Conservation (phyloP, 108 stramenopile species). For the Nannochloropsis oceanica region DNA sequence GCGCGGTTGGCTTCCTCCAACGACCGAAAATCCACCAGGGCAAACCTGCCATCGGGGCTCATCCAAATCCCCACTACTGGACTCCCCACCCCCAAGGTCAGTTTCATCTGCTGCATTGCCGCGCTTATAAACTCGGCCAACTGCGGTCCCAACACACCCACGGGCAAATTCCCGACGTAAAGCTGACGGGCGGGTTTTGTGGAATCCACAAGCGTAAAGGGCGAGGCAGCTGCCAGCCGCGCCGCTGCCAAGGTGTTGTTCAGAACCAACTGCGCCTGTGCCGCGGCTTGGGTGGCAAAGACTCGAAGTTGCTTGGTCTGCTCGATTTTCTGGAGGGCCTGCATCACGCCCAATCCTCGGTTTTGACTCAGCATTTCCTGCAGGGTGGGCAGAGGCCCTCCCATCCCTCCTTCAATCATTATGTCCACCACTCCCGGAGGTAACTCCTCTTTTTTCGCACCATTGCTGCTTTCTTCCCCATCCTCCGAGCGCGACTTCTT, state of each 20-base stretch:
- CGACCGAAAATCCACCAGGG: constrained; percentile 5
- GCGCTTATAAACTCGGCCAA: constrained; percentile 9
- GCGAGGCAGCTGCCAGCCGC: not conserved
- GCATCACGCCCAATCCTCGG: not conserved
- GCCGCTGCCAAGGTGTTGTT: not conserved
- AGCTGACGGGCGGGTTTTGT: not conserved
- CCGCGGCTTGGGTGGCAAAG: not conserved
- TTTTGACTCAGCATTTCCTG: not conserved
- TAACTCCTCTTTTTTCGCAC: not conserved
- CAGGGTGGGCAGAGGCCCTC: not conserved
- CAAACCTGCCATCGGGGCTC: constrained; percentile 5
- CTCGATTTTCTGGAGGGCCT: not conserved
- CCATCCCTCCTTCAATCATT: not conserved
- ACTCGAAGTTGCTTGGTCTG: not conserved
- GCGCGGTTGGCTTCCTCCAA: not conserved
- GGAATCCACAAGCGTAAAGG: not conserved
- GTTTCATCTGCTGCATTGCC: constrained; percentile 7
- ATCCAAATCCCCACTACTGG: constrained; percentile 6
- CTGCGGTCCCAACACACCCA: not conserved
- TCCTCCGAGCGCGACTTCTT: not conserved
- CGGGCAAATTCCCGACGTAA: constrained; percentile 16
- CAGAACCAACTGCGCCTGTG: not conserved
- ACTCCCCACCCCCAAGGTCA: not conserved
- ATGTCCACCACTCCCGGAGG: not conserved
- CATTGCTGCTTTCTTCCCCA: not conserved